Percentiles rank a stretch among this genome's conserved stretches.
Conservation (phyloP, 768 basidiomycete species). For the Suillus clintonianus region DNA sequence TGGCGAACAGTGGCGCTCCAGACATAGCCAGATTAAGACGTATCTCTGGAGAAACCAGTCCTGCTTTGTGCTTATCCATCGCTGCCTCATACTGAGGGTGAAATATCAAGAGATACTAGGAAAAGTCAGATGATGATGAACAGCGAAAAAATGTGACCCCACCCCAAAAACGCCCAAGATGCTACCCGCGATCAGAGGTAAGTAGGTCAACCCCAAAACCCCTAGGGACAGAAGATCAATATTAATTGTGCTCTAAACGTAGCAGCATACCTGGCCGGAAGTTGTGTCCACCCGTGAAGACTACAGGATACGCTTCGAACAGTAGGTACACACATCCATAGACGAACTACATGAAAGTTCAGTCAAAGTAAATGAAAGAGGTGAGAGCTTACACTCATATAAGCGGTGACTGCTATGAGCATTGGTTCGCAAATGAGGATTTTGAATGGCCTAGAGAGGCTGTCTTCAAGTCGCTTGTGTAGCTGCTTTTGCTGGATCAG, state of each 20-base stretch:
- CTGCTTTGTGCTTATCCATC: neutral
- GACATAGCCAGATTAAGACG: neutral
- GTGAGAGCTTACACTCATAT: neutral
- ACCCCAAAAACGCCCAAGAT: neutral
- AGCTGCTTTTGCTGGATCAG: neutral
- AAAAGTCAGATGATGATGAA: neutral
- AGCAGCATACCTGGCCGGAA: slow-evolving; percentile 50
- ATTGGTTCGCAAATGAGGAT: neutral
- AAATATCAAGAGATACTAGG: neutral
- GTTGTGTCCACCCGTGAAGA: slow-evolving; percentile 53
- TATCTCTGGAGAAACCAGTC: neutral
- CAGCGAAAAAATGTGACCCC: neutral
- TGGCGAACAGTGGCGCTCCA: neutral
- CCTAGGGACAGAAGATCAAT: neutral
- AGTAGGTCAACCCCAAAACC: neutral
- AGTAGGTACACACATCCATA: slow-evolving; percentile 64
- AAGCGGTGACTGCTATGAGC: neutral
- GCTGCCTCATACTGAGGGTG: neutral
- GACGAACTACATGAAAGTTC: slow-evolving; percentile 50
- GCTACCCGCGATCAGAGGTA: neutral
- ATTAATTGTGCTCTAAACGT: neutral
- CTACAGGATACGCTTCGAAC: slow-evolving; percentile 62
- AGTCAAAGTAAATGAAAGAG: neutral
- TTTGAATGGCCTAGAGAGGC: neutral
- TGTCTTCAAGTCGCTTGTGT: neutral